Conservation (phyloP, 2,329 filamentous ascomycete species). For the Aspergillus bombycis region DNA sequence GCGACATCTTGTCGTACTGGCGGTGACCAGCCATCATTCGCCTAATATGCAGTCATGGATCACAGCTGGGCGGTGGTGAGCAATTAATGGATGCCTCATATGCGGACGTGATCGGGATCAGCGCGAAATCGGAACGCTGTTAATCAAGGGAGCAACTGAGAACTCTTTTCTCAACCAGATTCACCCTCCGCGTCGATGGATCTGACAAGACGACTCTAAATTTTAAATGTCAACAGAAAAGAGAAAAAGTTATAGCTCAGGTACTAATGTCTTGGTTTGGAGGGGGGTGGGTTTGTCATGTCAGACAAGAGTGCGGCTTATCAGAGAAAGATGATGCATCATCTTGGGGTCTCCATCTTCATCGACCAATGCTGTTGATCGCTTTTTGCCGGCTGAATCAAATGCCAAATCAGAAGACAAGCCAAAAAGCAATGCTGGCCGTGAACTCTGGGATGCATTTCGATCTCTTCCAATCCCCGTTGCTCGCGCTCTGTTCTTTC, state of each 20-base stretch:
- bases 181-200: background rate
- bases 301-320: slow-evolving; percentile 2
- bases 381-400: background rate
- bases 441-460: background rate
- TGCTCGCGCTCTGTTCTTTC: background rate
- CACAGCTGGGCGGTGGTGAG: background rate
- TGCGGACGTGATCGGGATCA: background rate
- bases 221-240: background rate
- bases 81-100: slow-evolving; percentile 3
- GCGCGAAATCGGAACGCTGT: background rate
- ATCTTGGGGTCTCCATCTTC: background rate
- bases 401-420: background rate
- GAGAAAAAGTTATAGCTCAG: background rate
- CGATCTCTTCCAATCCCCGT: background rate
- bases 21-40: background rate
- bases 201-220: background rate
- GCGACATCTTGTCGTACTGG: background rate
- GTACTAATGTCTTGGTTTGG: background rate
- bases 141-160: background rate
- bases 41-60: background rate
- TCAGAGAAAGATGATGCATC: background rate
- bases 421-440: background rate
- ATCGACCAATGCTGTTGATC: background rate
- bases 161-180: background rate
- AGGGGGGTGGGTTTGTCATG: background rate